Percentiles rank a stretch among this genome's conserved stretches.
Evolutionary conservation across 352 stramenopile genomes (phyloP).

Genomic region (Saprolegnia parasitica): DNA sequence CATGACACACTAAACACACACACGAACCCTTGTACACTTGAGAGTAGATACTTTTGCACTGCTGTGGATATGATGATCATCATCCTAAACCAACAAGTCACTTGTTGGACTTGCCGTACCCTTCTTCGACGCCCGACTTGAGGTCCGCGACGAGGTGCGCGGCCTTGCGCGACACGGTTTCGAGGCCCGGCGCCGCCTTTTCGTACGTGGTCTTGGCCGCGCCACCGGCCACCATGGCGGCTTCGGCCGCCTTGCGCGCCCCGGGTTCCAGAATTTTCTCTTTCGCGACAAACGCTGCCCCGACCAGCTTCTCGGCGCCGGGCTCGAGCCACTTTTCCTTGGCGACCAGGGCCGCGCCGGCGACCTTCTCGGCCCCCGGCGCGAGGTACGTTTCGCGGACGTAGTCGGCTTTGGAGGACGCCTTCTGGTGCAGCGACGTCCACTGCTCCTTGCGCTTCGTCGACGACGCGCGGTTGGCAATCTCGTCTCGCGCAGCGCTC

Average conservation of each 20-base stretch:
- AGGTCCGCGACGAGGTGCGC: neutral
- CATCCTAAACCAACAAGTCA: too few species aligned
- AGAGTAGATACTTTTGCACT: too few species aligned
- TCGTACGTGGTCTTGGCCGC: conserved; percentile 15
- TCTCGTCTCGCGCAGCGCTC: neutral
- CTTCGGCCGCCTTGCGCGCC: conserved; percentile 4
- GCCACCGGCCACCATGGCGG: conserved; percentile 4
- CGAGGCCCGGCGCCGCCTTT: conserved; percentile 3
- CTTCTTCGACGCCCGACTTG: conserved; percentile 10
- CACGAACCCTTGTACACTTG: neutral
- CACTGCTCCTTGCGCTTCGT: conserved; percentile 15
- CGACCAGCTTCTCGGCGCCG: conserved; percentile 3
- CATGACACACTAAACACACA: too few species aligned
- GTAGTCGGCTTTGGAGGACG: conserved; percentile 9
- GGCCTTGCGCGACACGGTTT: neutral
- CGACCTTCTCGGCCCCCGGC: conserved; percentile 26
- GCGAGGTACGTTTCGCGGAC: conserved; percentile 8
- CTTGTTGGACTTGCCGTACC: neutral
- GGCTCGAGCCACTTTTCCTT: conserved; percentile 19
- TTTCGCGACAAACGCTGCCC: neutral
- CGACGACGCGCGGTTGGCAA: neutral
- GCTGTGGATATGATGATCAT: too few species aligned
- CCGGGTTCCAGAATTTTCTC: conserved; percentile 4
- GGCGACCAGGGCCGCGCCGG: neutral
- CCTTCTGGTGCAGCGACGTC: neutral